phyloP scores from a whole-genome alignment of 2,329 filamentous ascomycete species.

The Pseudogymnoascus sp. region DNA sequence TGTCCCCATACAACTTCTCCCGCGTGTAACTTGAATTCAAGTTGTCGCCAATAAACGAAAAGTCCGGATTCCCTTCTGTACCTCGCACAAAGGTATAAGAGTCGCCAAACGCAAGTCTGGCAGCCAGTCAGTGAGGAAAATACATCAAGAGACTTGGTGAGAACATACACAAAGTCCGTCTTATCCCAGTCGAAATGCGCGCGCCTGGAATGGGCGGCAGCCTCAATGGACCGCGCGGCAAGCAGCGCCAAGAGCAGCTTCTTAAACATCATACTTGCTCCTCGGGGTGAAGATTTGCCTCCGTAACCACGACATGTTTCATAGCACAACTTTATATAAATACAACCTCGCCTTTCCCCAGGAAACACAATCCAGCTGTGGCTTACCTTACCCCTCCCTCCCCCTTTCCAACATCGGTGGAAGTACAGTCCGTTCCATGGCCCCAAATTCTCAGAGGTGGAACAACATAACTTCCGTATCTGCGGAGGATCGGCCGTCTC shows the following conservation, averaged over 20 bases:
- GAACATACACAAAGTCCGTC: constrained; percentile 13
- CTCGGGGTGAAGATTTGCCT: background rate
- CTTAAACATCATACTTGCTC: background rate
- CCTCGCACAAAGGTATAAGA: constrained; percentile 49
- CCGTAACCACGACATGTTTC: background rate
- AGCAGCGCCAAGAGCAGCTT: background rate
- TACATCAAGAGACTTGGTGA: background rate
- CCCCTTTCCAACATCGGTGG: background rate
- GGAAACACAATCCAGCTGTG: background rate
- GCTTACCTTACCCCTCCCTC: background rate
- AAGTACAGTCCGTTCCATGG: background rate
- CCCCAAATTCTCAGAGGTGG: background rate
- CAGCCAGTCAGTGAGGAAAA: background rate
- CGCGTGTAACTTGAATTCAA: constrained; percentile 40
- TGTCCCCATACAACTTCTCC: constrained; percentile 36
- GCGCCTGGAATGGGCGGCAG: background rate
- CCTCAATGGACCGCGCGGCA: background rate
- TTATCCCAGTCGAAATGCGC: constrained; percentile 15
- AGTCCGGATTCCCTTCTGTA: constrained; percentile 42
- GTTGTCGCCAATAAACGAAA: constrained; percentile 47
- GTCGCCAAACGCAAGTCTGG: constrained; percentile 42
- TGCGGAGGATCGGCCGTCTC: background rate
- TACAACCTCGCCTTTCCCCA: too few relatives aligned
- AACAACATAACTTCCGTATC: constrained; percentile 5
- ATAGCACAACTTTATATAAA: background rate